phyloP scores from a whole-genome alignment of 2,329 filamentous ascomycete species.

The Fusarium oligoseptatum region DNA sequence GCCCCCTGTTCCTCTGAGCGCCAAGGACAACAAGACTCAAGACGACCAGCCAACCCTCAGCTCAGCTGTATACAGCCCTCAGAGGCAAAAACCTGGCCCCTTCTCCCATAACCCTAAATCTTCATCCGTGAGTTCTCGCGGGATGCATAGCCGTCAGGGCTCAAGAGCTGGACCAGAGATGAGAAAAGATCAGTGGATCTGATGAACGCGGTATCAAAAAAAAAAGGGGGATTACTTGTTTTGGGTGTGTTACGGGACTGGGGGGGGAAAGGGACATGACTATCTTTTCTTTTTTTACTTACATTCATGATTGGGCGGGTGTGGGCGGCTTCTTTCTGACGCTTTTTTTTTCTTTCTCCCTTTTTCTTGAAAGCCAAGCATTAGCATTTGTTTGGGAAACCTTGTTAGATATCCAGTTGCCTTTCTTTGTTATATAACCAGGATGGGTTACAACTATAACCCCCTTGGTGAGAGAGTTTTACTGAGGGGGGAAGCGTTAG shows the following conservation, averaged over 20 bases:
- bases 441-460: neutral
- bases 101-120: constrained; percentile 36
- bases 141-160: constrained; percentile 33
- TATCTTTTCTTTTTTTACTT: constrained; percentile 13
- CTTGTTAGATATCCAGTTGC: constrained; percentile 5
- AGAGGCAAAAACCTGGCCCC: constrained; percentile 30
- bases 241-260: neutral
- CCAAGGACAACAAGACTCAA: constrained; percentile 32
- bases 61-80: constrained; percentile 66
- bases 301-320: constrained; percentile 21
- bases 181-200: constrained; percentile 38
- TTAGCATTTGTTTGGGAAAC: constrained; percentile 1
- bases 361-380: neutral
- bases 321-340: neutral
- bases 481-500: neutral
- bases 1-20: constrained; percentile 53
- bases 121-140: constrained; percentile 35
- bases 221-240: neutral
- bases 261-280: constrained; percentile 12
- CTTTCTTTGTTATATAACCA: neutral
- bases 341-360: neutral
- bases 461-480: neutral
- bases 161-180: constrained; percentile 19
- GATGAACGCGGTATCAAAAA: constrained; percentile 10
- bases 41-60: constrained; percentile 58